phyloP scores from a whole-genome alignment of 2,329 filamentous ascomycete genomes.

The Botrytis fabae region DNA sequence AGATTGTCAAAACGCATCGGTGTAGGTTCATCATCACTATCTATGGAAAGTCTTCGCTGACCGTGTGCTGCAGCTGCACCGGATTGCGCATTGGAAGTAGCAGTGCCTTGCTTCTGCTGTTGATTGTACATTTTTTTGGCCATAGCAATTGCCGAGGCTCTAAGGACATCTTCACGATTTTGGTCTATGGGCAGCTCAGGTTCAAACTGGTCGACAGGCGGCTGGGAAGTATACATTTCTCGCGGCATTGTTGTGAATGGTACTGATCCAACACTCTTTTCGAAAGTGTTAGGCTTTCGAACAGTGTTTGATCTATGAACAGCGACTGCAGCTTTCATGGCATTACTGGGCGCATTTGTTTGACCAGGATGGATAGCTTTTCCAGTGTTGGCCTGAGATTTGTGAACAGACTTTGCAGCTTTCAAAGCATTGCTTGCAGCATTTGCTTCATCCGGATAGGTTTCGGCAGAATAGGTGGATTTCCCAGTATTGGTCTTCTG shows the following conservation, averaged over 20 bases:
- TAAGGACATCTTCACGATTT: constrained; percentile 68
- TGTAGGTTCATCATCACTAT: constrained; percentile 44
- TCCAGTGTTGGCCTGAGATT: constrained; percentile 33
- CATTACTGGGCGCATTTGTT: constrained; percentile 61
- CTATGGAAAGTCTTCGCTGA: constrained; percentile 40
- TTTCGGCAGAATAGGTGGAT: constrained; percentile 54
- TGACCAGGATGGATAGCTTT: constrained; percentile 55
- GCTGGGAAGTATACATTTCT: constrained; percentile 76
- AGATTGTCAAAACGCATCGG: constrained; percentile 61
- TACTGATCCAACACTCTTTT: constrained; percentile 59
- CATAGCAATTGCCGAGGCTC: constrained; percentile 85
- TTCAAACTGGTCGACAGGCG: constrained; percentile 57
- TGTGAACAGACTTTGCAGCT: constrained; percentile 64
- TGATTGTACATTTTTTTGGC: constrained; percentile 80
- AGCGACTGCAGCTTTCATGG: constrained; percentile 70
- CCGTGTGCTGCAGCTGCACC: constrained; percentile 40
- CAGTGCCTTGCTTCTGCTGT: constrained; percentile 56
- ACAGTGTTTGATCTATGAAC: constrained; percentile 44
- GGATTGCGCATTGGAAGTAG: constrained; percentile 34
- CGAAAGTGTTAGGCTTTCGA: constrained; percentile 35
- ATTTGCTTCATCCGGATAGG: constrained; percentile 60
- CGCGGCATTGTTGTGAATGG: constrained; percentile 67
- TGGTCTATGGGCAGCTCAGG: constrained; percentile 67
- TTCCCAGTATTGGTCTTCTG: constrained; percentile 38
- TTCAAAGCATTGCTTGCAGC: constrained; percentile 67